Evolutionary conservation across 1,284 basidiomycete species (phyloP).

Genomic region (Bjerkandera adusta): DNA sequence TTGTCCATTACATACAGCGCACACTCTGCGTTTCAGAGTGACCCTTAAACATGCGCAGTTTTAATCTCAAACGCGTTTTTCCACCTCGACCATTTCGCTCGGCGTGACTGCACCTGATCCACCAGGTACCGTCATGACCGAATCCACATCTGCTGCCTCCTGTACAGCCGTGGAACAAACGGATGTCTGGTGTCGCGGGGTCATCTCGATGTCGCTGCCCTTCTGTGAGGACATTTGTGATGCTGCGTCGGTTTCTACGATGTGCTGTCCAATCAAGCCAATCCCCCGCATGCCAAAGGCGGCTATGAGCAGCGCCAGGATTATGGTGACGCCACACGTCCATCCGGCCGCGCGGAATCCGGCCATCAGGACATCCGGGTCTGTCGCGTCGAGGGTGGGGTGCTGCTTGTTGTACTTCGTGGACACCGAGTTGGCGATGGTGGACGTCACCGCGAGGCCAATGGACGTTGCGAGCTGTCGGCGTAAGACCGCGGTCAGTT

Average conservation of each 20-base stretch:
- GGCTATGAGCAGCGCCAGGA: slow-evolving; percentile 24
- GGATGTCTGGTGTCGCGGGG: too few species aligned
- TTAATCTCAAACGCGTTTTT: too few species aligned
- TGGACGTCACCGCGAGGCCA: slow-evolving; percentile 33
- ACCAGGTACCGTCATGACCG: too few species aligned
- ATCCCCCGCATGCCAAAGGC: slow-evolving; percentile 29
- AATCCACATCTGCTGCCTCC: too few species aligned
- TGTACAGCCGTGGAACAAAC: too few species aligned
- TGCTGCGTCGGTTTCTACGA: not conserved
- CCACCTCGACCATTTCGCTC: too few species aligned
- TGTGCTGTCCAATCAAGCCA: slow-evolving; percentile 24
- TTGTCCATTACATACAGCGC: too few species aligned
- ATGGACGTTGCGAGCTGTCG: slow-evolving; percentile 34
- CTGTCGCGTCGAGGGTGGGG: slow-evolving; percentile 20
- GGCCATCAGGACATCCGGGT: slow-evolving; percentile 32
- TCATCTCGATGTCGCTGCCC: slow-evolving; percentile 5
- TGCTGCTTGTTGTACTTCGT: slow-evolving; percentile 23
- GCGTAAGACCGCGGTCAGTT: too few species aligned
- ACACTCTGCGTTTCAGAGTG: too few species aligned
- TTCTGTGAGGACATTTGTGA: too few species aligned
- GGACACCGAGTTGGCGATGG: slow-evolving; percentile 30
- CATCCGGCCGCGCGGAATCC: slow-evolving; percentile 35
- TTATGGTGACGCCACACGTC: slow-evolving; percentile 27
- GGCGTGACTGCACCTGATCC: too few species aligned
- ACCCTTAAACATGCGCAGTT: too few species aligned